Evolutionary conservation across 1,139 yeast species (phyloP), one percentile per base, ranked within the genome.

Genomic region (Yamadazyma jaroonii): DNA sequence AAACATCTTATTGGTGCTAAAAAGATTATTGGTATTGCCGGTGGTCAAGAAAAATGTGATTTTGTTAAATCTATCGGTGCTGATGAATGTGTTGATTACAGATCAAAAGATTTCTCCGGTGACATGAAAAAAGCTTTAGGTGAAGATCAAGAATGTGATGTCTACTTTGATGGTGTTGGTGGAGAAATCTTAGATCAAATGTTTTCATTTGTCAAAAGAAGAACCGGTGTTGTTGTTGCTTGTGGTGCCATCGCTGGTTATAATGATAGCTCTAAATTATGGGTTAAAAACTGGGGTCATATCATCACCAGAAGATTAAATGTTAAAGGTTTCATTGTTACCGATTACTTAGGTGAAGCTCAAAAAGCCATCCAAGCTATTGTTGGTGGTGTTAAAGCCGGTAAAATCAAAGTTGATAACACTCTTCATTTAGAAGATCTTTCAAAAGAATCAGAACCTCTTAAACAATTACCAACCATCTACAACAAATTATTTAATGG

Each of bases 191-290:
- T 81, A 49, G 79, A 75, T 46, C 56, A 62, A 22, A 71, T 74
- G 40, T 56, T 79, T 41, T 47, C 56, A 4, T 58, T 65, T 38
- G 49, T 73, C 47, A 73, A 67, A 43, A 50, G 49, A n/a, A 55
- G 51, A 35, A 4, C 20, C 20, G 81, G 79, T 32, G 61, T 56
- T 11, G 61, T 81, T 35, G 54, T 79, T 42, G 80, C 79, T 22
- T 79, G 85, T 61, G 88, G 87, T 39, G 70, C 81, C 3, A 77
- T 81, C 46, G 58, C 85, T 25, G 77, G 77, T 38, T 81, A 80
- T 56, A 76, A 79, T 48, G 74, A 73, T 43, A 43, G 47, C 8
- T 47, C 54, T 4, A 64, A 67, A 38, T 43, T 57, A 21, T 55
- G 43, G 0, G 61, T 75, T 37, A 54, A 57, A 25, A 59, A 54